Evolutionary conservation across 2,329 filamentous ascomycete species (phyloP).

Genomic region (Plenodomus biglobosus): DNA sequence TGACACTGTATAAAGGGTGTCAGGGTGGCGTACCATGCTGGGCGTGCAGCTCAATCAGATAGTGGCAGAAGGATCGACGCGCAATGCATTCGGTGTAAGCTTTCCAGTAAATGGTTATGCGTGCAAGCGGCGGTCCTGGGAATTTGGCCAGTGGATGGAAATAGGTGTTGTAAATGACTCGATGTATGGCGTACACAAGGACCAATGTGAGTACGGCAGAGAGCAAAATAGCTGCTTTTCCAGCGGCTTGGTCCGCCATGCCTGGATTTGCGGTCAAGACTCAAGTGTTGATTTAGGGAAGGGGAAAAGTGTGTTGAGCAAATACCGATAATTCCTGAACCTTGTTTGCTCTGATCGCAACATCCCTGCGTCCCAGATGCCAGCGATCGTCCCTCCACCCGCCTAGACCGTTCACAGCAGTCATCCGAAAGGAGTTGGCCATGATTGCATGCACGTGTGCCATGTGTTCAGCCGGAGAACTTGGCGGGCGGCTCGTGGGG

Average conservation of each 20-base stretch:
- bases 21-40: slow-evolving; percentile 25
- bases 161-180: slow-evolving; percentile 40
- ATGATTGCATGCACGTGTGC: neutral
- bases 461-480: slow-evolving; percentile 1
- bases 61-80: slow-evolving; percentile 32
- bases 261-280: neutral
- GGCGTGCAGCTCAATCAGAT: slow-evolving; percentile 28
- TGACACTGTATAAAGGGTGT: neutral
- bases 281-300: no score
- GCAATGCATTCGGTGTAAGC: slow-evolving; percentile 32
- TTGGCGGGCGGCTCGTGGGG: slow-evolving; percentile 1
- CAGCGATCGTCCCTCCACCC: neutral
- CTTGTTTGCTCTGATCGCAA: neutral
- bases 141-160: slow-evolving; percentile 49
- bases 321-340: no score
- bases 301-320: no score
- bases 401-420: neutral
- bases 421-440: neutral
- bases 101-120: slow-evolving; percentile 30
- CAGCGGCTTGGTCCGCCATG: slow-evolving; percentile 1
- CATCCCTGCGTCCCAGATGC: neutral
- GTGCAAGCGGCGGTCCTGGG: slow-evolving; percentile 44
- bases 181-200: slow-evolving; percentile 18
- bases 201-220: slow-evolving; percentile 12
- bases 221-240: slow-evolving; percentile 10